These are phyloP conservation scores for Colletotrichum endophyticum DNA, from an alignment of 2,329 filamentous ascomycete genomes.

Conservation along the genomic window DNA sequence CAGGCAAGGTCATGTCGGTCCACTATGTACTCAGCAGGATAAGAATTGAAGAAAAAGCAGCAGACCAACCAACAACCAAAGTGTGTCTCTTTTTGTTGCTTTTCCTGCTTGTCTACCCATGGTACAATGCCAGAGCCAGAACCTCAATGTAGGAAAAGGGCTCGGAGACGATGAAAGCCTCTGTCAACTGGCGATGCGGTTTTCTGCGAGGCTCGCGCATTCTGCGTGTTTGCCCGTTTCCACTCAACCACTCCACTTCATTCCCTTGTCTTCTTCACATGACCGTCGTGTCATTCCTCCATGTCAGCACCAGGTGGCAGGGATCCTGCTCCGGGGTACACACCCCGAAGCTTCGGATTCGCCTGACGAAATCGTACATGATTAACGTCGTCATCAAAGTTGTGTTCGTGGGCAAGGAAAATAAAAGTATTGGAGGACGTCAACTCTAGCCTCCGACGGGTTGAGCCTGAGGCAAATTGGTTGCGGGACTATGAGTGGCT, in stretches of 20 bases:
- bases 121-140: conserved; percentile 7
- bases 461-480: background rate
- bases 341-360: background rate
- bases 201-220: background rate
- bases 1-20: background rate
- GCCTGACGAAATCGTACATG: background rate
- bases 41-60: background rate
- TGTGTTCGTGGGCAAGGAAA: background rate
- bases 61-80: background rate
- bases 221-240: background rate
- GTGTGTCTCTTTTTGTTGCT: background rate
- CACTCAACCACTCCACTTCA: background rate
- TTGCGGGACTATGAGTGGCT: background rate
- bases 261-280: background rate
- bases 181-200: background rate
- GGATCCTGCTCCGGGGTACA: background rate
- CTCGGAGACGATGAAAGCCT: background rate
- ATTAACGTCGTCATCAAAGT: conserved; percentile 3
- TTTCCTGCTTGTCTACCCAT: conserved; percentile 17
- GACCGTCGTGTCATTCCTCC: conserved; percentile 3
- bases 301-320: background rate
- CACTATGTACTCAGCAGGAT: background rate
- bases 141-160: background rate
- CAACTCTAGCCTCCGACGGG: background rate
- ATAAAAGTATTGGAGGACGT: background rate